Evolutionary conservation across 345 rosid genomes (phyloP).

Genomic region (Corymbia maculata): DNA sequence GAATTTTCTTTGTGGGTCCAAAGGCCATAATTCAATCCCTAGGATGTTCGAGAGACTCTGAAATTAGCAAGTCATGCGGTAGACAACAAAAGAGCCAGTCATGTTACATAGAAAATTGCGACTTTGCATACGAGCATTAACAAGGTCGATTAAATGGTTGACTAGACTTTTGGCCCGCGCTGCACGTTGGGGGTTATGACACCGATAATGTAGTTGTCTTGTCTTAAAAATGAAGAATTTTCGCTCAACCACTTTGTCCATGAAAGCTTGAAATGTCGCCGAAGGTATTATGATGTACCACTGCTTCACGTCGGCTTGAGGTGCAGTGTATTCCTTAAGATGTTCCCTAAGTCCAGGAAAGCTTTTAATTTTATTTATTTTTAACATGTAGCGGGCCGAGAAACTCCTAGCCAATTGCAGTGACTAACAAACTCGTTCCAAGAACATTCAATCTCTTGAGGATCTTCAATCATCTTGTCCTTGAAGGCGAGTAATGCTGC

Average conservation of each 20-base stretch:
- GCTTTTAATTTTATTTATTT: too few relatives aligned
- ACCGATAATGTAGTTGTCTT: neutral
- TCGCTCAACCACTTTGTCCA: neutral
- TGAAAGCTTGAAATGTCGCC: neutral
- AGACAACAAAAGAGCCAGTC: neutral
- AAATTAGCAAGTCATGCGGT: neutral
- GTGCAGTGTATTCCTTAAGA: too few relatives aligned
- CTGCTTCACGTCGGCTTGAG: too few relatives aligned
- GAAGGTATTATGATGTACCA: neutral
- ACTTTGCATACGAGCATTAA: neutral
- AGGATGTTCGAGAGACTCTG: neutral
- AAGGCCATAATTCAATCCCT: neutral
- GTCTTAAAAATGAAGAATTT: neutral
- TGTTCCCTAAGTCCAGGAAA: too few relatives aligned
- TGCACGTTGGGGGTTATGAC: neutral
- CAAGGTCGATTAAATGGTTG: neutral
- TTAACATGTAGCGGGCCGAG: neutral
- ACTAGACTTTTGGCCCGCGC: neutral
- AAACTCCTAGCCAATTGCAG: neutral
- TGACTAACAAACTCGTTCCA: neutral
- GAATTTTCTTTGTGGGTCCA: neutral
- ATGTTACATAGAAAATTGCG: neutral
- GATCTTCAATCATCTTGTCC: neutral
- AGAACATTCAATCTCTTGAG: neutral
- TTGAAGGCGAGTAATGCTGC: neutral